Base-by-base conservation (phyloP, 2,329 filamentous ascomycete species). In the Raffaelea ambrosiae region DNA sequence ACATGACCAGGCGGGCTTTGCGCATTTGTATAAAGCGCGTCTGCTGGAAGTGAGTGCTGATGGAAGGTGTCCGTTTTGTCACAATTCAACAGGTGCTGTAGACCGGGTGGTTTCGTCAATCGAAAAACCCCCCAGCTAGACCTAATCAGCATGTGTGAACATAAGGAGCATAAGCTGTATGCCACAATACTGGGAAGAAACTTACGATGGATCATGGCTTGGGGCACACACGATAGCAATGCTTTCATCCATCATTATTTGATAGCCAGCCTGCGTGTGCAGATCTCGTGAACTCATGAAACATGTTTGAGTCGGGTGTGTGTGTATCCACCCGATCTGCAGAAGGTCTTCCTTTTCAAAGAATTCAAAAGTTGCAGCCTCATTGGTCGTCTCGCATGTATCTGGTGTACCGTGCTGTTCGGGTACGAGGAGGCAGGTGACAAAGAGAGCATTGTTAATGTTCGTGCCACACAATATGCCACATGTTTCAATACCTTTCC, bases 201-300 rank as follows among this genome's bases (percentile, higher is more conserved):
- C 82, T 69, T 69, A 90, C 80, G 82, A 85, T 40, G 86, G 86
- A 33, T 75, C 72, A 58, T 86, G 88, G 48, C 77, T 84, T 1
- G 93, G 93, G 5, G 93, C 88, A 67, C 93, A 98, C 36, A 98
- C 93, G 58, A 98, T 95, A 4, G 93, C 93, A 53, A 98, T 89
- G 58, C 88, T 94, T 71, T 98, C 93, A 1, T 89, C 84, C 67
- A 97, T 79, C 88, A 96, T 96, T 51, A 93, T 83, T 66, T 98
- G 93, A 63, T 96, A 97, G 11, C 89, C 89, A 3, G 84, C 83
- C 61, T 95, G 91, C 0, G 94, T 98, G 61, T 98, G 93, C 55
- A 97, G 63, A 61, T 98, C 93, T 44, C 91, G 75, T 43, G 86
- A 93, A 62, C 88, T 95, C 87, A 98, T 94, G 63, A 98, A 98